phyloP scores from a whole-genome alignment of 345 rosid species.

The Excoecaria agallocha region DNA sequence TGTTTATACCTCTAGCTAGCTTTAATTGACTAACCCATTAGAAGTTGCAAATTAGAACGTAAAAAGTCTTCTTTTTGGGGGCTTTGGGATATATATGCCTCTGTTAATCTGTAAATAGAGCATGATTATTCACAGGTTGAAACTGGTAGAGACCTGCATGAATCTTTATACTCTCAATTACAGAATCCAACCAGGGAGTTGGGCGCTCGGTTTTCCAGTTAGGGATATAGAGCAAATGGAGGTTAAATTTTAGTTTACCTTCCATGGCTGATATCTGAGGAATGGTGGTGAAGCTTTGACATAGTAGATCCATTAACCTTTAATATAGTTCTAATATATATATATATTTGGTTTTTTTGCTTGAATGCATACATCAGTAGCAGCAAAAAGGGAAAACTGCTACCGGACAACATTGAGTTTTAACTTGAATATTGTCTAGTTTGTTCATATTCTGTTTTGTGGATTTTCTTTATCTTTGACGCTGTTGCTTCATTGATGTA shows the following conservation, averaged over 20 bases:
- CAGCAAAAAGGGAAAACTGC: slow-evolving; percentile 33
- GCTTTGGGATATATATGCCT: slow-evolving; percentile 39
- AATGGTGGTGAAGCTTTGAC: slow-evolving; percentile 34
- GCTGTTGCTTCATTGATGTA: slow-evolving; percentile 27
- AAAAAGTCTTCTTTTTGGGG: slow-evolving; percentile 34
- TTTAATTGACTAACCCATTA: slow-evolving; percentile 41
- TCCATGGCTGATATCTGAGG: slow-evolving; percentile 28
- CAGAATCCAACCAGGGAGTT: slow-evolving; percentile 53
- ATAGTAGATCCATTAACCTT: slow-evolving; percentile 28
- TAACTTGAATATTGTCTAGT: slow-evolving; percentile 26
- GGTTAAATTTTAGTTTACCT: slow-evolving; percentile 49
- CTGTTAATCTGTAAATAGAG: slow-evolving; percentile 68
- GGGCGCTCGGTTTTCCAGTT: slow-evolving; percentile 65
- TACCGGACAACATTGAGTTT: slow-evolving; percentile 23
- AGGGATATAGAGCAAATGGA: slow-evolving; percentile 61
- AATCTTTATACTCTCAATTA: slow-evolving; percentile 38
- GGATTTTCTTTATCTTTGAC: slow-evolving; percentile 18
- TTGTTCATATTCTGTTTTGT: slow-evolving; percentile 21
- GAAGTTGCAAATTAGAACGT: slow-evolving; percentile 35
- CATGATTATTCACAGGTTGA: slow-evolving; percentile 44
- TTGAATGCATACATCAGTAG: slow-evolving; percentile 24
- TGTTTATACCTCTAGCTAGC: slow-evolving; percentile 44
- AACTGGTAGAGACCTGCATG: slow-evolving; percentile 27
- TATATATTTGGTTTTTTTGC: slow-evolving; percentile 9
- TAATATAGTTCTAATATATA: slow-evolving; percentile 24